phyloP scores from a whole-genome alignment of 1,284 basidiomycete species.

The Irpex rosettiformis region DNA sequence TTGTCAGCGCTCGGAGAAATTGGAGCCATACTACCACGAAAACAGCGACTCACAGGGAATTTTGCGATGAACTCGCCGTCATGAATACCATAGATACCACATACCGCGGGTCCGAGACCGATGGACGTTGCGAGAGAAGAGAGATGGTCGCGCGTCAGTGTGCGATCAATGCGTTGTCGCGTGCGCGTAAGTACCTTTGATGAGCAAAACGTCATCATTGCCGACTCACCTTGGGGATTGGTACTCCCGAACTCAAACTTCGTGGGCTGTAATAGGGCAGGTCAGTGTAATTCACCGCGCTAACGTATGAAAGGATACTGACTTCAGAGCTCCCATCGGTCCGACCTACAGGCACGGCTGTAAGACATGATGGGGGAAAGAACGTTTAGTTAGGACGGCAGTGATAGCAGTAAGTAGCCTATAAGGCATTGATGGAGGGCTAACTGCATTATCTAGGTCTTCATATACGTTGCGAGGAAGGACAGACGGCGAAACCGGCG shows the following conservation, averaged over 20 bases:
- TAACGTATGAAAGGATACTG: conserved; percentile 16
- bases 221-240: conserved; percentile 45
- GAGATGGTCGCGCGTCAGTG: conserved; percentile 10
- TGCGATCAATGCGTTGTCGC: background rate
- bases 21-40: background rate
- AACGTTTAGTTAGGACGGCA: conserved; percentile 5
- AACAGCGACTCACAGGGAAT: conserved; percentile 38
- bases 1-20: background rate
- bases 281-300: background rate
- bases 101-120: conserved; percentile 26
- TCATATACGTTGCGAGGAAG: background rate
- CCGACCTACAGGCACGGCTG: conserved; percentile 39
- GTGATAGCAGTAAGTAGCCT: conserved; percentile 1
- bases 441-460: background rate
- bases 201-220: conserved; percentile 52
- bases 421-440: background rate
- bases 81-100: conserved; percentile 50
- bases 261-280: conserved; percentile 22
- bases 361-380: conserved; percentile 9
- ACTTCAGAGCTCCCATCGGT: conserved; percentile 40
- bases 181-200: conserved; percentile 38
- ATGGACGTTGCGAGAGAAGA: too few relatives aligned
- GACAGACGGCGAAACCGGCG: background rate
- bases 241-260: conserved; percentile 33
- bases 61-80: conserved; percentile 58